These are phyloP conservation scores for Alternaria brassicicola DNA, from an alignment of 2,329 filamentous ascomycete genomes.

Conservation along the genomic window DNA sequence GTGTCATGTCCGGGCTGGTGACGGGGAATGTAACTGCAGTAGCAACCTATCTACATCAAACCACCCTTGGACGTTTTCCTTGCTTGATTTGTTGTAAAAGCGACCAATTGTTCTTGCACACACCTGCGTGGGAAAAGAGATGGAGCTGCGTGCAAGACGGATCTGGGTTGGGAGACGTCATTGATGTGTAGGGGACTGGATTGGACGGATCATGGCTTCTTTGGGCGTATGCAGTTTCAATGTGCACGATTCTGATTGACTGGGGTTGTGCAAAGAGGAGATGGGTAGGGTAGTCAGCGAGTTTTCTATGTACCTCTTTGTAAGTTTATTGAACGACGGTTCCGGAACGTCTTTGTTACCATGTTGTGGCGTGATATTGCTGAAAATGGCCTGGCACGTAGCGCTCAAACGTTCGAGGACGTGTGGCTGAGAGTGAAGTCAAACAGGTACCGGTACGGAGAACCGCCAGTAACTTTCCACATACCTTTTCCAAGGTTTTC, in stretches of 20 bases:
- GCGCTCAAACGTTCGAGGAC: no score
- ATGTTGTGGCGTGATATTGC: background rate
- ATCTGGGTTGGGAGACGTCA: no score
- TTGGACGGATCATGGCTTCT: conserved; percentile 5
- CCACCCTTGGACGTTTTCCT: conserved; percentile 14
- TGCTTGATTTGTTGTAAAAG: conserved; percentile 26
- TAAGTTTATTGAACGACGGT: background rate
- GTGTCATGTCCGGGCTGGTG: conserved; percentile 19
- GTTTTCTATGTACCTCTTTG: conserved; percentile 11
- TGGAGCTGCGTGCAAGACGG: conserved; percentile 12
- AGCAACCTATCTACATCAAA: conserved; percentile 22
- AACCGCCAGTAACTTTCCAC: no score
- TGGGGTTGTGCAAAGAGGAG: conserved; percentile 7
- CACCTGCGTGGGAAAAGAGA: conserved; percentile 4
- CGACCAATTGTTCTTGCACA: conserved; percentile 16
- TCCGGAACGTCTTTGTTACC: background rate
- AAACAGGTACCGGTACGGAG: no score
- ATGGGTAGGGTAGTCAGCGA: conserved; percentile 11
- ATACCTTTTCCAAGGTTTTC: no score
- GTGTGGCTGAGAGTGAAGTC: no score
- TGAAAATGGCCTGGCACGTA: background rate
- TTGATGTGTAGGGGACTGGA: no score
- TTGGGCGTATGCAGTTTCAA: conserved; percentile 6
- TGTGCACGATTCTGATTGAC: conserved; percentile 14
- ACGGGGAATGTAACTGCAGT: conserved; percentile 25